phyloP scores from a whole-genome alignment of 768 basidiomycete genomes.

The Panus rudis region DNA sequence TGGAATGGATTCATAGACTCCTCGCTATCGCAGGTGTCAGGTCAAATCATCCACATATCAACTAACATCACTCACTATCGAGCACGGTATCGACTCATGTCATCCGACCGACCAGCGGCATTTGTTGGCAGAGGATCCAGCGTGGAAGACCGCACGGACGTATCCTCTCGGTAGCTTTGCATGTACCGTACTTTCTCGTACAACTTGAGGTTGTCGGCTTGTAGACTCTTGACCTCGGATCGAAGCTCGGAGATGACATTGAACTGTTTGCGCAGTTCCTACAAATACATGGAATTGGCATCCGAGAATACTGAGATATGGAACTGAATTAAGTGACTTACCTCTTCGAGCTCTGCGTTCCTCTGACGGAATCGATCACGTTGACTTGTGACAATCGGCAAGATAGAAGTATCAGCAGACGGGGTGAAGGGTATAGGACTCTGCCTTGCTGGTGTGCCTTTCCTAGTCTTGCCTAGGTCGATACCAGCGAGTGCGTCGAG shows the following conservation, averaged over 20 bases:
- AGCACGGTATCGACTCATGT: conserved; percentile 83
- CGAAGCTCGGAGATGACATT: conserved; percentile 92
- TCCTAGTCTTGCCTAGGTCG: conserved; percentile 51
- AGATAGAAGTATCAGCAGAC: conserved; percentile 85
- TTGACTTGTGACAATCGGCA: conserved; percentile 98
- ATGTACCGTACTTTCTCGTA: conserved; percentile 99
- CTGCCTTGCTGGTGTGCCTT: conserved; percentile 28
- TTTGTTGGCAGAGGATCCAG: conserved; percentile 57
- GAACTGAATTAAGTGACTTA: conserved; percentile 24
- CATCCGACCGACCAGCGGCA: conserved; percentile 42
- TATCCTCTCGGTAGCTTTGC: conserved; percentile 89
- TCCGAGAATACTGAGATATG: not conserved
- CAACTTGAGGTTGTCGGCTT: conserved; percentile 92
- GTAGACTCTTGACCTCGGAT: conserved; percentile 65
- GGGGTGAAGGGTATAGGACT: conserved; percentile 67
- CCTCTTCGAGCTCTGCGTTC: conserved; percentile 96
- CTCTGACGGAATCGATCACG: conserved; percentile 96
- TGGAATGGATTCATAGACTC: conserved; percentile 98
- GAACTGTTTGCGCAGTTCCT: conserved; percentile 95
- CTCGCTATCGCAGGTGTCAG: conserved; percentile 35
- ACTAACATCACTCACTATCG: conserved; percentile 45
- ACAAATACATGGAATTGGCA: not conserved
- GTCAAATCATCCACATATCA: not conserved
- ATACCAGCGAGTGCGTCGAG: conserved; percentile 65
- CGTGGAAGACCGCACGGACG: conserved; percentile 46